Evolutionary conservation across 2,329 filamentous ascomycete species (phyloP), one percentile per base, ranked within the genome.

Genomic region (Xylariaceae sp.): DNA sequence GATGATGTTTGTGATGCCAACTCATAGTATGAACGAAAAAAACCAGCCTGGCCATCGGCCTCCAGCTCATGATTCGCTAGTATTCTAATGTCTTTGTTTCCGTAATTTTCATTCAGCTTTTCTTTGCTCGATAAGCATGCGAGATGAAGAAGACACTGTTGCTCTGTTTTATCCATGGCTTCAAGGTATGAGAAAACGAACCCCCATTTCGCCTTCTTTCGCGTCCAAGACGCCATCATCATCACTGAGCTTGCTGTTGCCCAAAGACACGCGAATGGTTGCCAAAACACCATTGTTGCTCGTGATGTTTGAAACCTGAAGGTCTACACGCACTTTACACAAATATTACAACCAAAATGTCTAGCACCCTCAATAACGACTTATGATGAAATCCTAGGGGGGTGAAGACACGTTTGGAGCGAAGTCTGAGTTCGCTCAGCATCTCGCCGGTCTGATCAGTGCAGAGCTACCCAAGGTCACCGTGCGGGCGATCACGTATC

Each of bases 91-190:
- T 23, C 34, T 51, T 51, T 54, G 48, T 54, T 57, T 45, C 6
- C 47, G 23, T 30, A 30, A 30, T 58, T 58, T 15, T 51, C 2
- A 44, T 30, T 53, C 53, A n/a, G 52, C 13, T 51, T 44, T 39
- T 37, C 34, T 53, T 56, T 64, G 23, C 60, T 67, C 58, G 56
- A 75, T 73, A 72, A 70, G 67, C 71, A 64, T 65, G 58, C 66
- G 83, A 74, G 61, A 87, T 87, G 83, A 89, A 88, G 79, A 92
- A 90, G 77, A 94, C 89, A 60, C 76, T 95, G 44, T 75, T 95
- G 45, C 77, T 95, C 61, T 89, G 88, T 71, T 94, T 94, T 73
- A 90, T 94, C 62, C 90, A 95, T 74, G 90, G 90, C 72, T 95
- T 95, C 83, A 91, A 94, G 82, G 68, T 69, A 61, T 61, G 63